Percentiles rank a stretch among this genome's conserved stretches.
These are phyloP conservation scores for Penium margaritaceum DNA, from an alignment of 139 green algal species.

Conservation along the genomic window DNA sequence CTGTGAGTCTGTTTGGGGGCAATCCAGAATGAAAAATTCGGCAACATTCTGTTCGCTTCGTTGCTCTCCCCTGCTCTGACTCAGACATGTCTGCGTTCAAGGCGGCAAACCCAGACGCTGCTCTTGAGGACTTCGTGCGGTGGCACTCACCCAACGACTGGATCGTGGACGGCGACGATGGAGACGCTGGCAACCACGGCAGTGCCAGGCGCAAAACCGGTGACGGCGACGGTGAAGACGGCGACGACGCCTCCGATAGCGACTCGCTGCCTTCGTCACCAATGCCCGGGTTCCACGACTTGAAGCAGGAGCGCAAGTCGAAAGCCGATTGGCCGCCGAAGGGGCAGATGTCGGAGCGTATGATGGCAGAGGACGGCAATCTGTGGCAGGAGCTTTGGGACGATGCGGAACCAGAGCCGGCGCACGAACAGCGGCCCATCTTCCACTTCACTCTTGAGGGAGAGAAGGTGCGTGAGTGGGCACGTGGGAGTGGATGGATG, in stretches of 20 bases:
- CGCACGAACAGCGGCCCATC: constrained; percentile 24
- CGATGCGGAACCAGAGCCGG: not conserved
- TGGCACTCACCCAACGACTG: constrained; percentile 72
- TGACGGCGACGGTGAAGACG: not conserved
- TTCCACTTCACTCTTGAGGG: constrained; percentile 38
- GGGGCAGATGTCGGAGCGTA: constrained; percentile 27
- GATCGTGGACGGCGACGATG: constrained; percentile 22
- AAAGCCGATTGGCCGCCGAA: constrained; percentile 16
- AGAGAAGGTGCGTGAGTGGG: constrained; percentile 37
- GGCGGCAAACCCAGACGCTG: constrained; percentile 72
- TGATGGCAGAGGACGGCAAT: constrained; percentile 31
- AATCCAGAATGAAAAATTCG: no score
- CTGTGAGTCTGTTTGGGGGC: no score
- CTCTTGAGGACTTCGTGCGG: constrained; percentile 74
- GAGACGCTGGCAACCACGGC: not conserved
- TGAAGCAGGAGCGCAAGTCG: not conserved
- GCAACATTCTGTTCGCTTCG: no score
- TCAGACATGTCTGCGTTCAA: constrained; percentile 88
- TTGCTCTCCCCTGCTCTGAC: no score
- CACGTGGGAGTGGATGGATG: not conserved
- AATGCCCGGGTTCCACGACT: not conserved
- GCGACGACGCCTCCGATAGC: not conserved
- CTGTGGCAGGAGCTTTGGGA: constrained; percentile 67
- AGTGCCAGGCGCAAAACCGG: not conserved
- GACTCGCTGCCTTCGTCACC: not conserved